These are phyloP conservation scores for Nematodospora valgi DNA, from an alignment of 805 yeast genomes.

Conservation along the genomic window DNA sequence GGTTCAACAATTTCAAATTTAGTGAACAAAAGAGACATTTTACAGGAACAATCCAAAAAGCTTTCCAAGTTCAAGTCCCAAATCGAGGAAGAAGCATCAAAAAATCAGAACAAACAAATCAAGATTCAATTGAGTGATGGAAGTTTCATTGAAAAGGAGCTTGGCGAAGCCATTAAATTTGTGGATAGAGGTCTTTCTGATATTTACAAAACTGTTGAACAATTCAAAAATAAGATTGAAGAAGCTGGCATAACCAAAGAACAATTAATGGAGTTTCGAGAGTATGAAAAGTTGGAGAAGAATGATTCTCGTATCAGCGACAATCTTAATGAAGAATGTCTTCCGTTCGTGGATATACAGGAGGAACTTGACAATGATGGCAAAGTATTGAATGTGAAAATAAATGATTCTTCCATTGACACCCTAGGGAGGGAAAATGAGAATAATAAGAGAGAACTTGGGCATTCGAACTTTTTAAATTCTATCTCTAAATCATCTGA, in stretches of 20 bases:
- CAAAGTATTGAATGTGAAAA: conserved; percentile 44
- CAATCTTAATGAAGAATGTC: conserved; percentile 39
- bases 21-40: not conserved
- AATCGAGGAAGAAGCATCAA: too few species aligned
- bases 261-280: conserved; percentile 19
- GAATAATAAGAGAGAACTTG: not conserved
- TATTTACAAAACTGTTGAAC: conserved; percentile 36
- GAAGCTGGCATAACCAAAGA: conserved; percentile 34
- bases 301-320: conserved; percentile 6
- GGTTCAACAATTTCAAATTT: conserved; percentile 5
- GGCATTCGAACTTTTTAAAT: not conserved
- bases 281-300: conserved; percentile 10
- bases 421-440: not conserved
- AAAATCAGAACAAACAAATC: conserved; percentile 5
- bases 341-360: conserved; percentile 76
- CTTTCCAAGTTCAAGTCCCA: too few species aligned
- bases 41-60: conserved; percentile 3
- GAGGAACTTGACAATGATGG: conserved; percentile 83
- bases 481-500: too few species aligned
- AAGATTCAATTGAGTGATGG: conserved; percentile 39
- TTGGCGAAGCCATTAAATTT: conserved; percentile 24
- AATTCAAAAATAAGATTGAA: conserved; percentile 35
- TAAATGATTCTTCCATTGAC: conserved; percentile 18
- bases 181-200: conserved; percentile 22
- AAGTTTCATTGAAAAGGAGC: conserved; percentile 34